phyloP scores from a whole-genome alignment of 805 yeast species.

The Saccharomycopsis amapae region DNA sequence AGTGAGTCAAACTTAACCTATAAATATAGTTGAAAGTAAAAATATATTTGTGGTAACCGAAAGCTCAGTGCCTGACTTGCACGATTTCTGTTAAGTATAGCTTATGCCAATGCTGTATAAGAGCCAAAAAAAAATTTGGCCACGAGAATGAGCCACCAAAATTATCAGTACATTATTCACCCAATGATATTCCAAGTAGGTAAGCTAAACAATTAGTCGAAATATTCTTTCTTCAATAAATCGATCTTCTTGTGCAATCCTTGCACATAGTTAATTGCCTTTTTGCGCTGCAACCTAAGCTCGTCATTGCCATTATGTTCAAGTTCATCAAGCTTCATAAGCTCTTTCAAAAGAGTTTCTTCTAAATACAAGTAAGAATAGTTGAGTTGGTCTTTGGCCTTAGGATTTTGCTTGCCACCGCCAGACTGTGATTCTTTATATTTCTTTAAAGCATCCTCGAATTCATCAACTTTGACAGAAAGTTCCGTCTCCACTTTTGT shows the following conservation, averaged over 20 bases:
- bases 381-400: slow-evolving; percentile 9
- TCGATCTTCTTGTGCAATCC: slow-evolving; percentile 51
- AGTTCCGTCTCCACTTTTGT: slow-evolving; percentile 6
- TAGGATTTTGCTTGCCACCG: slow-evolving; percentile 1
- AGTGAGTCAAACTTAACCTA: no score
- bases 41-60: no score
- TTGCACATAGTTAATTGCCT: slow-evolving; percentile 54
- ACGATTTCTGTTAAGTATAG: no score
- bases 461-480: slow-evolving; percentile 12
- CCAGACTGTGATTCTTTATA: not conserved
- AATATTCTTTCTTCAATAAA: slow-evolving; percentile 21
- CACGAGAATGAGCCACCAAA: no score
- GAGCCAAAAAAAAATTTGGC: no score
- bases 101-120: no score
- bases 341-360: slow-evolving; percentile 59
- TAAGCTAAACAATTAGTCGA: not conserved
- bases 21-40: no score
- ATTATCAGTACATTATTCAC: no score
- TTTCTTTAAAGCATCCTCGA: slow-evolving; percentile 5
- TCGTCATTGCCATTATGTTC: slow-evolving; percentile 43
- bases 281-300: slow-evolving; percentile 52
- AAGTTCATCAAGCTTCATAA: slow-evolving; percentile 60
- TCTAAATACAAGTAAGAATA: slow-evolving; percentile 37
- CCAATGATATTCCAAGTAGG: no score
- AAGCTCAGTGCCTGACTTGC: no score